Conservation (phyloP, 2,329 filamentous ascomycete genomes). For the Talaromyces sp. region DNA sequence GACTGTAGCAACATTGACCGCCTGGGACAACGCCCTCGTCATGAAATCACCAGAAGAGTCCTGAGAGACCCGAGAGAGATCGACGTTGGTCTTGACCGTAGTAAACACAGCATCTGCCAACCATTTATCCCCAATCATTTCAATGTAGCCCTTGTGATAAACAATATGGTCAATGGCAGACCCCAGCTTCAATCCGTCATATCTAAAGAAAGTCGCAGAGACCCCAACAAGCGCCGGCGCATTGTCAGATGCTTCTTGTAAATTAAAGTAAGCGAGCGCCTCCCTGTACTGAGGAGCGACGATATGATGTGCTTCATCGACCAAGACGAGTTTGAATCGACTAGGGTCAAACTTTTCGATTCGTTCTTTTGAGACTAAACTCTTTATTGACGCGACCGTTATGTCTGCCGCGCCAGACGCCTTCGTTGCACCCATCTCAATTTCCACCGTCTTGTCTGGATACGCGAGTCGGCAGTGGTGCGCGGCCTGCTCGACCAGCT, state of each 20-base stretch:
- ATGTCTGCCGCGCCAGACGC: constrained; percentile 83
- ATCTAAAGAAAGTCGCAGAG: constrained; percentile 74
- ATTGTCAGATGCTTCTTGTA: constrained; percentile 48
- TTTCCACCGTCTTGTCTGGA: constrained; percentile 73
- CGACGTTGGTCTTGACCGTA: constrained; percentile 77
- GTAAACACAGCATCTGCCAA: constrained; percentile 90
- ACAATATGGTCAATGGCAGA: constrained; percentile 91
- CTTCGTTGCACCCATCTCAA: constrained; percentile 80
- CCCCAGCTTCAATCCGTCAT: constrained; percentile 78
- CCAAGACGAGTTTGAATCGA: constrained; percentile 82
- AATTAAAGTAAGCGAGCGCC: constrained; percentile 72
- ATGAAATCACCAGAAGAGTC: constrained; percentile 73
- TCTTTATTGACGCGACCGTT: constrained; percentile 85
- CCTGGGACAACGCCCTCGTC: constrained; percentile 68
- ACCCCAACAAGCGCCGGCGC: constrained; percentile 77
- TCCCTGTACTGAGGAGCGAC: constrained; percentile 76
- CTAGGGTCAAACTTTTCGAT: constrained; percentile 76
- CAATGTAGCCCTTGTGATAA: constrained; percentile 80
- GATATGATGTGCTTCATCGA: constrained; percentile 97
- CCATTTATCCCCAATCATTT: constrained; percentile 87
- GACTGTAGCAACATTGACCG: constrained; percentile 73
- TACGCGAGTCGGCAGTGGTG: constrained; percentile 78
- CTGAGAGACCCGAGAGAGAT: constrained; percentile 67
- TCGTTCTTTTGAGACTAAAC: constrained; percentile 70
- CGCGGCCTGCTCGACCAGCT: constrained; percentile 91